Base-by-base conservation (phyloP, 805 yeast species). In the Blastobotrys americana region DNA sequence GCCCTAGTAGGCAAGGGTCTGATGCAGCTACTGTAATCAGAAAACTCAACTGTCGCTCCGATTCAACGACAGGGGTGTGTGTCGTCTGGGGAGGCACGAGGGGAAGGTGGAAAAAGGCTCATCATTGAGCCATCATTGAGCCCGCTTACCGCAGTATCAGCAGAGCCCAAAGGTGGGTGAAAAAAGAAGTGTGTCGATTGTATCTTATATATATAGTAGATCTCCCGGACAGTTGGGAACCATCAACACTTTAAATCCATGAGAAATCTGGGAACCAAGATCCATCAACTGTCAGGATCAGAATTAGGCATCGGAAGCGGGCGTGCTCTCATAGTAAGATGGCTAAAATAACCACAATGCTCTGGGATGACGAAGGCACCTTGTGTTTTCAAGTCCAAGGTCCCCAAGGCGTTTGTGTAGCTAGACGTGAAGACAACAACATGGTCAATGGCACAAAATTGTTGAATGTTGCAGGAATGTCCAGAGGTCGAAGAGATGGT, bases 331-430 rank as follows among this genome's bases (percentile, higher is more conserved):
- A n/a, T n/a, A n/a, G n/a, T 13, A 25, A 8, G 13, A 25, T 25
- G 37, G 80, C 81, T 42, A 65, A 76, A 49, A 86, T 84, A 42
- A 82, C 88, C 42, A 83, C 93, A 18, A 84, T 93, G n/a, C 76
- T 82, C 75, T 84, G 95, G 95, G 93, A 84, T 58, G 94, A 84
- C 59, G 94, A 84, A 58, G 80, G 82, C 54, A 84, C 94, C 0
- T 64, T 84, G 42, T 84, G 93, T 59, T 84, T 84, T 67, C 93
- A 84, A 63, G 90, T 84, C 23, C 93, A 84, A 56, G 89, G 87
- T 46, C 31, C 31, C 8, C 78, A 82, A 51, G 84, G 85, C 45
- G 83, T 84, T 37, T 73, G 82, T 15, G 95, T 84, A 17, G 88
- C 84, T 22, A 73, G 95, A 53, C 73, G 95, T 57, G 93, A 87